Base-by-base conservation (phyloP, 1,284 basidiomycete genomes). In the Malassezia furfur region DNA sequence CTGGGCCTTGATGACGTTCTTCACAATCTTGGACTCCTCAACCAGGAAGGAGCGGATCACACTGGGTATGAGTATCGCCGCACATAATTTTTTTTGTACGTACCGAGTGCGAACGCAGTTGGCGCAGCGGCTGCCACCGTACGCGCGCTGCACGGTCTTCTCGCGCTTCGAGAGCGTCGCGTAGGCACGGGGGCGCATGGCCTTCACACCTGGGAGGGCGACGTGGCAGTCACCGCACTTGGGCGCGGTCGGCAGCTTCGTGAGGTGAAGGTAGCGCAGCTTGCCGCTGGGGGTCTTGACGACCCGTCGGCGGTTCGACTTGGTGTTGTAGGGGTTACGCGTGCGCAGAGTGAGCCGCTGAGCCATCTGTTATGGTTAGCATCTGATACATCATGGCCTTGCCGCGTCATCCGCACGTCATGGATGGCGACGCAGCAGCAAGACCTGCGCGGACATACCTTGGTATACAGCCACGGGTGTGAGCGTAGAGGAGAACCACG, bases 1-100 rank as follows among this genome's bases (percentile, higher is more conserved):
- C 77, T 86, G 85, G 72, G 85, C 86, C 83, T 96, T 96, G 82
- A 96, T 89, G 66, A 98, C 91, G 80, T 84, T 87, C 86, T 99
- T 99, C 77, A 99, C 93, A 71, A 99, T 96, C 83, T 96, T 98
- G 48, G 93, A 93, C 82, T 98, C 91, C 82, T 98, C 94, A 55
- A 98, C 88, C 63, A 99, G 80, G 85, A 98, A 99, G 63, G 94
- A 91, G 60, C 94, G 88, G 74, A 98, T 86, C 74, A 99, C 91
- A 69, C 93, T 93, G 68, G 48, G 36, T 37, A 50, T 48, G 46
- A 55, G 54, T 11, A 46, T 22, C 25, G 17, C n/a, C 1, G 9
- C 44, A 39, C 1, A 19, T 30, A 51, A 37, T 40, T 38, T 21
- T 38, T 21, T 12, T 0, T 14, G 53, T 9, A 64, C 66, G 54